Evolutionary conservation across 179 eudicot species (phyloP).

Genomic region (Spergularia azorica): DNA sequence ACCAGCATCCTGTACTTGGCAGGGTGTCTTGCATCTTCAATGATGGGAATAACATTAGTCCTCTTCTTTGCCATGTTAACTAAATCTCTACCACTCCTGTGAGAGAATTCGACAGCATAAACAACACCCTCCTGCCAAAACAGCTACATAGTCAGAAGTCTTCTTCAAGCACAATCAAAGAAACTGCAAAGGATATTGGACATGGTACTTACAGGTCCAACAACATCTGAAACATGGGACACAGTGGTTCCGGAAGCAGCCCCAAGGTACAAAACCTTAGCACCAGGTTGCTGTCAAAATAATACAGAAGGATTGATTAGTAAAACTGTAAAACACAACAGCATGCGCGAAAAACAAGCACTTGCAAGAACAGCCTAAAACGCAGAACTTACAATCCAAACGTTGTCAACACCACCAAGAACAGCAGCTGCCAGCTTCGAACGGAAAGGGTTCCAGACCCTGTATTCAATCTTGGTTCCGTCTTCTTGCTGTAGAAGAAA

Average conservation of each 20-base stretch:
- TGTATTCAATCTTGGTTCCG: slow-evolving; percentile 82
- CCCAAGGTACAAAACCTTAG: slow-evolving; percentile 81
- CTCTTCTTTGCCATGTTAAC: slow-evolving; percentile 97
- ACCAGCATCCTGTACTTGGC: slow-evolving; percentile 92
- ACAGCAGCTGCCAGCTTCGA: slow-evolving; percentile 75
- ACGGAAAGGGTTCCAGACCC: slow-evolving; percentile 92
- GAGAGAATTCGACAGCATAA: slow-evolving; percentile 91
- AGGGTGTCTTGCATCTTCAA: slow-evolving; percentile 98
- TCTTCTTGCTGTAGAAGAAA: slow-evolving; percentile 59
- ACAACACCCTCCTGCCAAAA: slow-evolving; percentile 70
- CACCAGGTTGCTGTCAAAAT: slow-evolving; percentile 65
- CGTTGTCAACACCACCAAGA: slow-evolving; percentile 67
- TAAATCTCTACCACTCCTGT: slow-evolving; percentile 94
- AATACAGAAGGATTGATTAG: neutral
- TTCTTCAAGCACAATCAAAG: neutral
- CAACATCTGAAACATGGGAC: slow-evolving; percentile 90
- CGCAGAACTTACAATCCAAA: slow-evolving; percentile 56
- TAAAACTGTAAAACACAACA: neutral
- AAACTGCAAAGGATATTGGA: neutral
- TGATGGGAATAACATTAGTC: slow-evolving; percentile 89
- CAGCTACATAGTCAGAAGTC: neutral
- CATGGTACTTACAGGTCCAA: slow-evolving; percentile 75
- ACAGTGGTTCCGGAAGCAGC: slow-evolving; percentile 99
- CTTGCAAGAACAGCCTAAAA: neutral
- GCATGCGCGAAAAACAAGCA: neutral